A percentile compares a stretch with the other conserved stretches of the same genome.
Evolutionary conservation across 768 basidiomycete genomes (phyloP).

Genomic region (Tricholoma sp.): DNA sequence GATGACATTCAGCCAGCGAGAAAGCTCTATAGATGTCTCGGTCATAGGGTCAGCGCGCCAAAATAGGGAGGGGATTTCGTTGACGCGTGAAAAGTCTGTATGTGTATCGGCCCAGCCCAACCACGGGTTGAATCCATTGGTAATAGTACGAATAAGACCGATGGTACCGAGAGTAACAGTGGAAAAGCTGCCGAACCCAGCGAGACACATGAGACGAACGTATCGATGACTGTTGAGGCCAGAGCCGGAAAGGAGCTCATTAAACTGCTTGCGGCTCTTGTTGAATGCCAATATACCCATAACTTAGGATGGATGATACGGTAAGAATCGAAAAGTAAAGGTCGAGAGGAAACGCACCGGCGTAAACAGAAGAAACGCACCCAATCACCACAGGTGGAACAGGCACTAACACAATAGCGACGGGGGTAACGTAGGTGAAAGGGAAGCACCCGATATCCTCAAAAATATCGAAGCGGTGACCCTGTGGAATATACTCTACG

Average conservation of each 20-base stretch:
- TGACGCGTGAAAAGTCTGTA: conserved; percentile 38
- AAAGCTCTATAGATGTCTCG: conserved; percentile 23
- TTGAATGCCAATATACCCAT: conserved; percentile 32
- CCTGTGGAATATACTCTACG: conserved; percentile 42
- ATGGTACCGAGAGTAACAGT: conserved; percentile 34
- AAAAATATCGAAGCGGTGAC: conserved; percentile 41
- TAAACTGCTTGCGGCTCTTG: conserved; percentile 33
- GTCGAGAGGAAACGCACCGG: conserved; percentile 22
- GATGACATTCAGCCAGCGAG: conserved; percentile 34
- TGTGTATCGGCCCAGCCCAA: conserved; percentile 51
- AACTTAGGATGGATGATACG: conserved; percentile 3
- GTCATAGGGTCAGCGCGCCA: conserved; percentile 27
- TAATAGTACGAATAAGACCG: conserved; percentile 22
- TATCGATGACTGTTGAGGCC: conserved; percentile 42
- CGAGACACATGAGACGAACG: conserved; percentile 40
- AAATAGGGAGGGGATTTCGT: conserved; percentile 26
- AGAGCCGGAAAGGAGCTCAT: conserved; percentile 32
- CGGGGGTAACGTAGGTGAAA: conserved; percentile 29
- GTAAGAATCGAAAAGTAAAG: background rate
- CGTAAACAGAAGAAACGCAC: conserved; percentile 34
- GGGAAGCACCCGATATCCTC: conserved; percentile 46
- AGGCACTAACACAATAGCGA: conserved; percentile 29
- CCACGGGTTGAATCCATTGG: conserved; percentile 31
- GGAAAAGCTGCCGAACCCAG: conserved; percentile 32
- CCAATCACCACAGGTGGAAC: conserved; percentile 37